Evolutionary conservation across 345 rosid genomes (phyloP), one percentile per base, ranked within the genome.

Genomic region (Aquilaria malaccensis): DNA sequence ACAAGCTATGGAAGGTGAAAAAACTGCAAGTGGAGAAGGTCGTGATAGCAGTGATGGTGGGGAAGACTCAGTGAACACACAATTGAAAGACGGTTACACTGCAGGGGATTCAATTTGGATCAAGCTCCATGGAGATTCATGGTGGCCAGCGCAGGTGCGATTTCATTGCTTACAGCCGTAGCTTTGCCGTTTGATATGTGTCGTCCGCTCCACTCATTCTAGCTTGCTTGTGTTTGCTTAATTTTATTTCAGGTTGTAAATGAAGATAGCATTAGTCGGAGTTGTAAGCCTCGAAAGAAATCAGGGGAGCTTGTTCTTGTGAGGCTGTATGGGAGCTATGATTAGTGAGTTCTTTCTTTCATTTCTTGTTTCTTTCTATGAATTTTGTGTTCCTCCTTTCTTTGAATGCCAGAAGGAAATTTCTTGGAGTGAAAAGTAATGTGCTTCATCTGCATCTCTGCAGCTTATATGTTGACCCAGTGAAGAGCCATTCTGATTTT

Each of bases 71-170:
- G 72, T 61, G 13, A 67, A 64, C 29, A 52, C 56, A 70, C 63
- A 29, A 7, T 43, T 58, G 55, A 65, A 60, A 67, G 75, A 61
- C 58, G 61, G 67, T 61, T 66, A 67, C 10, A 9, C 6, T 51
- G 64, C 52, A 10, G 88, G 92, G 61, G 78, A 75, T 53, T 43
- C 77, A 45, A 71, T 76, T 55, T 81, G 86, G 86, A 65, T 72
- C 66, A 78, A 75, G 67, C 74, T 69, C 59, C 50, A 3, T 45
- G 54, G 65, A 55, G 64, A 70, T n/a, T 50, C 65, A 3, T 79
- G 88, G 86, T 85, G 92, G 92, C 92, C 86, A 3, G 86, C 83
- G 32, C 67, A 76, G 82, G 88, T 85, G 75, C 59, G 72, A 49
- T 37, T 37, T 37, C 43, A 37, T 37, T n/a, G 63, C 13, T 13